Evolutionary conservation across 148 eudicot genomes (phyloP).

Genomic region (Rhododendron ferrugineum): DNA sequence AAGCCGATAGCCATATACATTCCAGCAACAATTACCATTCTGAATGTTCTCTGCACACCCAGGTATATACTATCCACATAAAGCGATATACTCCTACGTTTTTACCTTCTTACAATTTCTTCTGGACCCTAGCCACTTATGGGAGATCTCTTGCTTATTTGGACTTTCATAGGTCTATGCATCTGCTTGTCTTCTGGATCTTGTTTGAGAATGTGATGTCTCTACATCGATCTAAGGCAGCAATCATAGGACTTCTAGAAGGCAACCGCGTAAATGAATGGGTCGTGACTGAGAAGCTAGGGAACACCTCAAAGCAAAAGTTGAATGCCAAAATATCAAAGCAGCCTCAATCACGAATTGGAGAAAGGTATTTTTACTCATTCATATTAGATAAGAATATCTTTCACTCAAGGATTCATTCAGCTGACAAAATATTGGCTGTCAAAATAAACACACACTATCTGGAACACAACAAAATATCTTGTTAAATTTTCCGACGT

Average conservation of each 20-base stretch:
- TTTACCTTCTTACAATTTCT: not conserved
- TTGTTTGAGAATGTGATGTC: slow-evolving; percentile 53
- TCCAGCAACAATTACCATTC: slow-evolving; percentile 39
- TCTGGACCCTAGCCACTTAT: not conserved
- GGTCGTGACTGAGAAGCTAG: slow-evolving; percentile 46
- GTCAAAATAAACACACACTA: not conserved
- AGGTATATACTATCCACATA: slow-evolving; percentile 15
- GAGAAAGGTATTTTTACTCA: slow-evolving; percentile 24
- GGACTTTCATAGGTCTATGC: slow-evolving; percentile 26
- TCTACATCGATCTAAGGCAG: slow-evolving; percentile 40
- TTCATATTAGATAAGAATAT: not conserved
- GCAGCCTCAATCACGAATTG: slow-evolving; percentile 20
- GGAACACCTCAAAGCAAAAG: slow-evolving; percentile 30
- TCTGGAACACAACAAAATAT: not conserved
- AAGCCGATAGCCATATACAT: slow-evolving; percentile 33
- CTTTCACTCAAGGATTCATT: slow-evolving; percentile 3
- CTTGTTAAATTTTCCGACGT: not conserved
- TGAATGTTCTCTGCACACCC: slow-evolving; percentile 28
- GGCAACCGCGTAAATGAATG: slow-evolving; percentile 38
- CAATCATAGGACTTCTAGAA: slow-evolving; percentile 40
- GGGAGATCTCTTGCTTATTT: slow-evolving; percentile 2
- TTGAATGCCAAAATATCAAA: slow-evolving; percentile 17
- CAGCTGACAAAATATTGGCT: not conserved
- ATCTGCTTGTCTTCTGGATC: slow-evolving; percentile 48
- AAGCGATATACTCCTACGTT: not conserved